These are phyloP conservation scores for Craterostigma plantagineum DNA, from an alignment of 257 asterid genomes.

Conservation along the genomic window DNA sequence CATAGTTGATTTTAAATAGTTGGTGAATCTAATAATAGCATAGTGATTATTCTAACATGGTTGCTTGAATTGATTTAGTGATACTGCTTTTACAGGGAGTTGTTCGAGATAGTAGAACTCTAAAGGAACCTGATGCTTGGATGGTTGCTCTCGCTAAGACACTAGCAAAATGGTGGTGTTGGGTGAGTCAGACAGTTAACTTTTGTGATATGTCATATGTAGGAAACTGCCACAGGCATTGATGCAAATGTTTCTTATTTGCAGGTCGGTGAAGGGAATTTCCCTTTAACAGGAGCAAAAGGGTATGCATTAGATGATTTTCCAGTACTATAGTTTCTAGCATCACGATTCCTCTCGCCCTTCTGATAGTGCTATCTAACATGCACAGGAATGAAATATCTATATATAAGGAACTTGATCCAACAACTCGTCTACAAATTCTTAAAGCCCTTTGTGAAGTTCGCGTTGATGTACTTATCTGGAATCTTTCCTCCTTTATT, in stretches of 20 bases:
- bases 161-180: conserved; percentile 69
- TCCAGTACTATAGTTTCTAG: background rate
- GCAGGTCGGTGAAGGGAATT: conserved; percentile 75
- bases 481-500: conserved; percentile 7
- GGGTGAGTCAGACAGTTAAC: conserved; percentile 36
- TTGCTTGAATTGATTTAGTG: background rate
- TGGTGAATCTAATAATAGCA: background rate
- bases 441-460: conserved; percentile 90
- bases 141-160: conserved; percentile 34
- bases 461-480: conserved; percentile 59
- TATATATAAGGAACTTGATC: conserved; percentile 54
- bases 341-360: background rate
- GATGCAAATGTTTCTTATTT: conserved; percentile 7
- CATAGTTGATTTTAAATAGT: no score
- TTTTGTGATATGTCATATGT: conserved; percentile 4
- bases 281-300: conserved; percentile 47
- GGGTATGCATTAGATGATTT: conserved; percentile 33
- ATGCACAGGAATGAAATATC: conserved; percentile 56
- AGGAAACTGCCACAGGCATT: conserved; percentile 8
- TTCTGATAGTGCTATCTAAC: conserved; percentile 6
- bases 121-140: conserved; percentile 48
- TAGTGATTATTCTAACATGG: background rate
- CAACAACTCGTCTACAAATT: conserved; percentile 43
- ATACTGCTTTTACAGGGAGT: conserved; percentile 40
- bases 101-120: conserved; percentile 19